Evolutionary conservation across 2,329 filamentous ascomycete genomes (phyloP).

Genomic region (Sarocladium oryzae): DNA sequence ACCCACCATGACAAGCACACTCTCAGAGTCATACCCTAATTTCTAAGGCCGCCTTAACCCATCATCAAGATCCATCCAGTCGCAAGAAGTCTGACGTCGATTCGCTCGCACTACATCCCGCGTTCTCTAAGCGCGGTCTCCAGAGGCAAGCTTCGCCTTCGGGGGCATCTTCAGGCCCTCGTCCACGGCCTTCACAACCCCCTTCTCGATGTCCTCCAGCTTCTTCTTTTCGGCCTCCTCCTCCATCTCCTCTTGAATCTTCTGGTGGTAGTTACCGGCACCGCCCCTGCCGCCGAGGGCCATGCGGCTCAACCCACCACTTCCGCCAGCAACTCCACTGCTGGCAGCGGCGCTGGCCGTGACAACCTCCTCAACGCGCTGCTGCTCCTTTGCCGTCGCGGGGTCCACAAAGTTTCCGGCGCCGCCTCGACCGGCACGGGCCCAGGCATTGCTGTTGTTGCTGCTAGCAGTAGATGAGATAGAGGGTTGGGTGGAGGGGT

Average conservation of each 20-base stretch:
- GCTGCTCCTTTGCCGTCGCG: constrained; percentile 25
- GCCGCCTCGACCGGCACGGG: constrained; percentile 49
- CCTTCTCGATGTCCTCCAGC: constrained; percentile 34
- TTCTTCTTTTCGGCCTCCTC: constrained; percentile 19
- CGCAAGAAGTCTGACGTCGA: too few species aligned
- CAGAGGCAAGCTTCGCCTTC: constrained; percentile 31
- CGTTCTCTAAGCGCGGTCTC: neutral
- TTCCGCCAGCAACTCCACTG: constrained; percentile 15
- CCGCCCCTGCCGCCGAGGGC: constrained; percentile 4
- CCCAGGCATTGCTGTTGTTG: neutral
- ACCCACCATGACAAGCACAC: too few species aligned
- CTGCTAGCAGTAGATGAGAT: neutral
- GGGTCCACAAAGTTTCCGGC: constrained; percentile 52
- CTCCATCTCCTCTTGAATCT: constrained; percentile 15
- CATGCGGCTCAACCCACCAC: constrained; percentile 15
- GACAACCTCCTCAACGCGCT: constrained; percentile 27
- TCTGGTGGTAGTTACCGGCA: constrained; percentile 4
- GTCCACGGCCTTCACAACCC: constrained; percentile 40
- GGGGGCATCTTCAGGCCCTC: constrained; percentile 39
- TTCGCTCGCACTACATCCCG: too few species aligned
- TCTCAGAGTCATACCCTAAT: too few species aligned
- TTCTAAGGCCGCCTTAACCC: neutral
- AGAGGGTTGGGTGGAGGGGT: neutral
- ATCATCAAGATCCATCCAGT: neutral
- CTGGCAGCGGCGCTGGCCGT: constrained; percentile 28